A percentile compares a stretch with the other conserved stretches of the same genome.
Conservation (phyloP, 2,329 filamentous ascomycete species). For the Arthrobotrys sinensis region DNA sequence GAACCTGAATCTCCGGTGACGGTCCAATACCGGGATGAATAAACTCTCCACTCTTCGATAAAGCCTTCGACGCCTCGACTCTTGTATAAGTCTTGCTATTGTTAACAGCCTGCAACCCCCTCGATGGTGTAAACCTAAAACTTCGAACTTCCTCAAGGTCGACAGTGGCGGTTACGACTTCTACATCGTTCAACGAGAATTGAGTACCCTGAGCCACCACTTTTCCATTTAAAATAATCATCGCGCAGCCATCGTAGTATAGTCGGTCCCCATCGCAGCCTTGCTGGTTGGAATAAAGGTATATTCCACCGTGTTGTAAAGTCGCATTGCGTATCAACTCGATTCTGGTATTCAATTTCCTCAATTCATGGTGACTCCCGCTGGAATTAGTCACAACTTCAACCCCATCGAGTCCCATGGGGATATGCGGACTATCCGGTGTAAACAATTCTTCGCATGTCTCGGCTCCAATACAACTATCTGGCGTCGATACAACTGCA, state of each 20-base stretch:
- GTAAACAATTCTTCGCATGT: constrained; percentile 80
- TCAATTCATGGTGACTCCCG: constrained; percentile 78
- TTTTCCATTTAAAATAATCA: constrained; percentile 76
- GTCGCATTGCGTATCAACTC: constrained; percentile 79
- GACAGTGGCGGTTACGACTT: constrained; percentile 77
- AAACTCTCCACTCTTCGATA: constrained; percentile 68
- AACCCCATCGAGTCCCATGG: constrained; percentile 78
- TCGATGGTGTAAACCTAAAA: constrained; percentile 73
- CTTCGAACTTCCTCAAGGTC: constrained; percentile 80
- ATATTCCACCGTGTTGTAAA: constrained; percentile 72
- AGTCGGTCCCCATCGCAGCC: constrained; percentile 75
- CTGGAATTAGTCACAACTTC: constrained; percentile 81
- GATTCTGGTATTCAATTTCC: constrained; percentile 77
- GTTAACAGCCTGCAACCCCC: constrained; percentile 74
- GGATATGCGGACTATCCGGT: constrained; percentile 73
- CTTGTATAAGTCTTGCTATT: constrained; percentile 70
- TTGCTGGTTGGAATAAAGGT: constrained; percentile 76
- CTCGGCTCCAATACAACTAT: constrained; percentile 76
- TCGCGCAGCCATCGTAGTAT: constrained; percentile 76
- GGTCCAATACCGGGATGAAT: constrained; percentile 70
- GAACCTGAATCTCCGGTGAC: constrained; percentile 69
- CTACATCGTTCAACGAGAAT: constrained; percentile 76
- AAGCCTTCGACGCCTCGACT: constrained; percentile 69
- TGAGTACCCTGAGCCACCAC: constrained; percentile 78
- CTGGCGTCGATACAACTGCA: constrained; percentile 75